These are phyloP conservation scores for Potentilla sterilis DNA, from an alignment of 306 rosid genomes.

Conservation along the genomic window DNA sequence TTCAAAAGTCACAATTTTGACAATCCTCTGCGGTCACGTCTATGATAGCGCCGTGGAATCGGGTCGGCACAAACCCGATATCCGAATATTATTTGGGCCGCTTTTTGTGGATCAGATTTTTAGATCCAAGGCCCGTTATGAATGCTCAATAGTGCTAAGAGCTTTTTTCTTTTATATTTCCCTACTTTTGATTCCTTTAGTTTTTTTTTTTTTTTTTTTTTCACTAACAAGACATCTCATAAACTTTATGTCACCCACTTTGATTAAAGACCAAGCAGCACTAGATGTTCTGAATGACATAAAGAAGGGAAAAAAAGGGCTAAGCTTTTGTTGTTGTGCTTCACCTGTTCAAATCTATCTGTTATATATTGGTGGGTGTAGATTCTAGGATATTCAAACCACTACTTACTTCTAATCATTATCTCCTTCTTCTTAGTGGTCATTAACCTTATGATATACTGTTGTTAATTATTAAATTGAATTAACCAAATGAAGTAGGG, in stretches of 20 bases:
- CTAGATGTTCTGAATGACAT: not conserved
- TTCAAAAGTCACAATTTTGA: not conserved
- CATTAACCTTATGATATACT: not conserved
- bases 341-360: not conserved
- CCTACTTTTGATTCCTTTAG: no score
- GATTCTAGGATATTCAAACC: slow-evolving; percentile 8
- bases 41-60: not conserved
- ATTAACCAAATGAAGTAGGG: not conserved
- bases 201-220: no score
- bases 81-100: not conserved
- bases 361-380: slow-evolving; percentile 18
- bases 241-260: slow-evolving; percentile 12
- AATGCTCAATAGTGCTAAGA: not conserved
- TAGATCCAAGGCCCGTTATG: not conserved
- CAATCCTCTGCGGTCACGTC: not conserved
- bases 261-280: not conserved
- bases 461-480: not conserved
- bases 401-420: not conserved
- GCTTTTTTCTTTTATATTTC: not conserved
- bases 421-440: not conserved
- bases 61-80: not conserved
- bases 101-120: no score
- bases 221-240: not conserved
- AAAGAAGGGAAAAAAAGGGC: not conserved
- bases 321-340: not conserved